Evolutionary conservation across 2,329 filamentous ascomycete species (phyloP).

Genomic region (Claviceps sp.): DNA sequence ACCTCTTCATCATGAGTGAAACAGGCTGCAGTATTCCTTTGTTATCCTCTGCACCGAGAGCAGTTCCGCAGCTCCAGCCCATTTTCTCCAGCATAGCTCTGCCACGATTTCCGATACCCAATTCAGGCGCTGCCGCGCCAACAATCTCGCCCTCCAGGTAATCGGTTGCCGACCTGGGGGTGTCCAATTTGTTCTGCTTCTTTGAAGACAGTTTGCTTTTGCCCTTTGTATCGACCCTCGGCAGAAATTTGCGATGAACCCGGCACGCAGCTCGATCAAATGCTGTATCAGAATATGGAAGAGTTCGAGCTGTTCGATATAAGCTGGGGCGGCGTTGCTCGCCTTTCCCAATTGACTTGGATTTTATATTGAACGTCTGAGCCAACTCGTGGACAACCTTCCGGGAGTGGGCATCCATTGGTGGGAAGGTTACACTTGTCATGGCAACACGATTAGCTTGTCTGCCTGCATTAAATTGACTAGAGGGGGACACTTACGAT

Average conservation of each 20-base stretch:
- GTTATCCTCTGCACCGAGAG: constrained; percentile 67
- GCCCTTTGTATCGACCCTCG: constrained; percentile 31
- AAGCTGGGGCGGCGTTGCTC: constrained; percentile 62
- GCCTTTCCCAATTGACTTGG: constrained; percentile 67
- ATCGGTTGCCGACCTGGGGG: constrained; percentile 17
- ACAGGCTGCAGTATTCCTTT: constrained; percentile 83
- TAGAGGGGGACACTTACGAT: constrained; percentile 34
- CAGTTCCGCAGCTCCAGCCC: constrained; percentile 85
- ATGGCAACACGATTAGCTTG: background rate
- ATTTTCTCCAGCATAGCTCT: constrained; percentile 88
- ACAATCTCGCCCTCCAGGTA: constrained; percentile 82
- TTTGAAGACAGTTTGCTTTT: constrained; percentile 21
- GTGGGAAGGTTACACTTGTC: constrained; percentile 50
- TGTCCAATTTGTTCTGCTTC: constrained; percentile 13
- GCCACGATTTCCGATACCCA: constrained; percentile 72
- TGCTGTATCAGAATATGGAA: constrained; percentile 41
- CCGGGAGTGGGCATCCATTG: constrained; percentile 68
- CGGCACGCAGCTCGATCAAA: constrained; percentile 35
- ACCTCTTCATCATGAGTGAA: constrained; percentile 72
- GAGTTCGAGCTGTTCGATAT: constrained; percentile 57
- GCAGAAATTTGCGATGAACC: constrained; percentile 41
- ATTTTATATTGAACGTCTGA: constrained; percentile 61
- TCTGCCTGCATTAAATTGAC: background rate
- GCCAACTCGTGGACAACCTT: constrained; percentile 72
- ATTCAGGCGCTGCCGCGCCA: constrained; percentile 69